phyloP scores from a whole-genome alignment of 768 basidiomycete genomes.

The Amanita muscaria region DNA sequence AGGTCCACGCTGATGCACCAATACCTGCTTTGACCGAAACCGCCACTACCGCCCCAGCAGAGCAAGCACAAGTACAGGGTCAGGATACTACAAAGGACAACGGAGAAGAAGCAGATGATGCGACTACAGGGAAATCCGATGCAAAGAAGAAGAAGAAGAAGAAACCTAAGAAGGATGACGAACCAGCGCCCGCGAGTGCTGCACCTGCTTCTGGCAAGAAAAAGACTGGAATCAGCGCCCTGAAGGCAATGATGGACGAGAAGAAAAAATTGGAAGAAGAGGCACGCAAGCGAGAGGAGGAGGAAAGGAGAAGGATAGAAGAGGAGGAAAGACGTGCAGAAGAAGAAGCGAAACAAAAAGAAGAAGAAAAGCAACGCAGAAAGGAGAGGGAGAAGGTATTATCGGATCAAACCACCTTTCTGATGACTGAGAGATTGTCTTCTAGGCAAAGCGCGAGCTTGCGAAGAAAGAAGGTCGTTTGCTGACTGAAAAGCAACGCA shows the following conservation, averaged over 20 bases:
- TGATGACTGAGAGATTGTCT: constrained; percentile 1
- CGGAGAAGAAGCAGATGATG: constrained; percentile 62
- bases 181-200: constrained; percentile 34
- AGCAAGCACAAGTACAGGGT: constrained; percentile 23
- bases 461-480: constrained; percentile 91
- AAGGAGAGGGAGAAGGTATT: constrained; percentile 86
- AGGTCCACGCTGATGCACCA: constrained; percentile 19
- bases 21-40: constrained; percentile 20
- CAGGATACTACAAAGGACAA: constrained; percentile 36
- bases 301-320: constrained; percentile 73
- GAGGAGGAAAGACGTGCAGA: constrained; percentile 77
- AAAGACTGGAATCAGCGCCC: constrained; percentile 71
- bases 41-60: constrained; percentile 18
- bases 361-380: constrained; percentile 74
- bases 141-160: constrained; percentile 89
- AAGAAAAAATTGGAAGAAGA: constrained; percentile 87
- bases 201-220: constrained; percentile 45
- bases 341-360: constrained; percentile 69
- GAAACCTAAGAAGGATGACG: constrained; percentile 57
- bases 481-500: constrained; percentile 96
- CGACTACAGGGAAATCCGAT: constrained; percentile 38
- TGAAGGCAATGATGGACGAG: constrained; percentile 89
- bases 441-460: constrained; percentile 77
- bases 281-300: constrained; percentile 58
- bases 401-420: constrained; percentile 4